A percentile compares a stretch with the other conserved stretches of the same genome.
Conservation (phyloP, 1,284 basidiomycete genomes). For the Cryptococcus hybrid region DNA sequence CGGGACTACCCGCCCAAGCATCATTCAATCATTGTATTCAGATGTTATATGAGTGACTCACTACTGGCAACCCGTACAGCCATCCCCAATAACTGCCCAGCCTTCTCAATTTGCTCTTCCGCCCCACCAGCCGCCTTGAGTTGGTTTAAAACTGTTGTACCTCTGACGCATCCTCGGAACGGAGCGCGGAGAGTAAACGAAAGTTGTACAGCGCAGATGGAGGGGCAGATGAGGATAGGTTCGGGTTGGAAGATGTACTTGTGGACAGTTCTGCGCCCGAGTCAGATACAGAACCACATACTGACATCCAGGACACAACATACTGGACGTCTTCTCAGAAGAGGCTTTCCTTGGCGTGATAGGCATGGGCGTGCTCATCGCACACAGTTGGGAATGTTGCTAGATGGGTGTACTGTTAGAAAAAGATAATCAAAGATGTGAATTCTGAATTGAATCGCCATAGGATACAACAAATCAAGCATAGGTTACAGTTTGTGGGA, state of each 20-base stretch:
- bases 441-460: too few species aligned
- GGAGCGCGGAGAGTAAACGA: conserved; percentile 72
- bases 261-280: not conserved
- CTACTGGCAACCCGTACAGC: conserved; percentile 75
- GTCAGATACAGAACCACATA: too few species aligned
- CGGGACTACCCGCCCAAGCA: conserved; percentile 21
- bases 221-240: conserved; percentile 10
- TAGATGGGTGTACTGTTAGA: too few species aligned
- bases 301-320: too few species aligned
- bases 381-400: too few species aligned
- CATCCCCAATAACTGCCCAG: conserved; percentile 75
- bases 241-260: not conserved
- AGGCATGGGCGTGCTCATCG: too few species aligned
- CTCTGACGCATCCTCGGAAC: conserved; percentile 68
- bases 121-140: conserved; percentile 50
- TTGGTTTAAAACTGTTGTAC: conserved; percentile 83
- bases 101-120: conserved; percentile 51
- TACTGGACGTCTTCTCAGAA: too few species aligned
- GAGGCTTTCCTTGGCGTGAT: too few species aligned
- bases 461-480: too few species aligned
- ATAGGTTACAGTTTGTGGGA: too few species aligned
- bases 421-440: too few species aligned
- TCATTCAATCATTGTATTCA: not conserved
- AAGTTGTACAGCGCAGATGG: conserved; percentile 67
- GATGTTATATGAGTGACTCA: not conserved